phyloP scores from a whole-genome alignment of 345 rosid species.

The Lenwebbia sp. region DNA sequence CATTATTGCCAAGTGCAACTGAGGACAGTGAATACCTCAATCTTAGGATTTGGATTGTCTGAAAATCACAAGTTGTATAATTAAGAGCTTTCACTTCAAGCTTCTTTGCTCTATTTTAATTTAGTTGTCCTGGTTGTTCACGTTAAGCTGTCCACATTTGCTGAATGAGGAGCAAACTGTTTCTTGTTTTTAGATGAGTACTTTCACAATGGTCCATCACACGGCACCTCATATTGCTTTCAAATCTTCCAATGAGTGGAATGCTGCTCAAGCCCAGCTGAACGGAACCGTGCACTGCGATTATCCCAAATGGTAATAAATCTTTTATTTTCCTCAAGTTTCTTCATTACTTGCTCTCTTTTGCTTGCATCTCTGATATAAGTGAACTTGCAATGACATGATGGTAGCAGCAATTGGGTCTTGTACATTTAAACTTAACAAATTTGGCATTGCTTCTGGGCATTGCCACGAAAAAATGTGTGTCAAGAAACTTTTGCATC shows the following conservation, averaged over 20 bases:
- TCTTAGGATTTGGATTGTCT: neutral
- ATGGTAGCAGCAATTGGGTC: slow-evolving; percentile 3
- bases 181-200: slow-evolving; percentile 55
- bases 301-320: slow-evolving; percentile 62
- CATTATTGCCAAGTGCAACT: neutral
- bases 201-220: slow-evolving; percentile 96
- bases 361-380: neutral
- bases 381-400: neutral
- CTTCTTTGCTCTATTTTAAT: neutral
- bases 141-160: neutral
- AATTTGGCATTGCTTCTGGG: neutral
- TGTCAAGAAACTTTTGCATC: neutral
- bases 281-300: slow-evolving; percentile 92
- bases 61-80: neutral
- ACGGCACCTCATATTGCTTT: slow-evolving; percentile 91
- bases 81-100: neutral
- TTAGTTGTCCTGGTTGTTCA: neutral
- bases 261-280: slow-evolving; percentile 85
- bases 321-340: neutral
- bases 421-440: neutral
- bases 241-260: slow-evolving; percentile 65
- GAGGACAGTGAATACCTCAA: neutral
- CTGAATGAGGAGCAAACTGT: neutral
- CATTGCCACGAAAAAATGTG: neutral
- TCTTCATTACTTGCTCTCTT: neutral